Conservation (phyloP, 768 basidiomycete species). For the Termitomyces sp. region DNA sequence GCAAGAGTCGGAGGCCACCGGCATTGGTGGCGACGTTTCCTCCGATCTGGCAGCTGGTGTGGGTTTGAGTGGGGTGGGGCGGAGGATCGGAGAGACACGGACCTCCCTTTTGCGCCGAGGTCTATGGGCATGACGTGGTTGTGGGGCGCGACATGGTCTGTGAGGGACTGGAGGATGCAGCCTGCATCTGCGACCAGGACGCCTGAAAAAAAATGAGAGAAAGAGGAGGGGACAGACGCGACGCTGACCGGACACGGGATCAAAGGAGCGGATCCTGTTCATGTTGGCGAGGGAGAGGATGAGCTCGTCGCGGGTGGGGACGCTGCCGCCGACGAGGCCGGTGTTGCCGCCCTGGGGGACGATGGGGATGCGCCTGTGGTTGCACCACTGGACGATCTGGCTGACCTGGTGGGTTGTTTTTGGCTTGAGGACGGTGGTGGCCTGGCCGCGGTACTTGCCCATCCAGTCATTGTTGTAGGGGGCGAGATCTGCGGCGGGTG, state of each 20-base stretch:
- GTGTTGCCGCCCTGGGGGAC: slow-evolving; percentile 99
- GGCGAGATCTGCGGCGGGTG: slow-evolving; percentile 59
- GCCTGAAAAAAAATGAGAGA: no score
- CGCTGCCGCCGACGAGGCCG: slow-evolving; percentile 92
- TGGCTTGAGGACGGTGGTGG: slow-evolving; percentile 85
- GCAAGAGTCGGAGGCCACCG: slow-evolving; percentile 88
- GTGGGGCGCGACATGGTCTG: slow-evolving; percentile 79
- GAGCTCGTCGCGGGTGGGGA: slow-evolving; percentile 84
- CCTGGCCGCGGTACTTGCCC: slow-evolving; percentile 85
- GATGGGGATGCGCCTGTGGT: slow-evolving; percentile 73
- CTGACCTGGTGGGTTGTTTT: slow-evolving; percentile 85
- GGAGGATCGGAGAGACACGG: background rate
- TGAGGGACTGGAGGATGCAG: slow-evolving; percentile 84
- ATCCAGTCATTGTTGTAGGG: slow-evolving; percentile 93
- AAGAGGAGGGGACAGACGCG: no score
- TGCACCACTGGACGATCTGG: slow-evolving; percentile 84
- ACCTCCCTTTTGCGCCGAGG: slow-evolving; percentile 95
- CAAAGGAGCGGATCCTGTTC: slow-evolving; percentile 77
- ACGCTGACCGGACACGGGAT: no score
- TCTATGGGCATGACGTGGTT: slow-evolving; percentile 97
- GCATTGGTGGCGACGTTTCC: slow-evolving; percentile 98
- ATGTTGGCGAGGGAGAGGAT: slow-evolving; percentile 82
- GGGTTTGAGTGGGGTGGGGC: background rate
- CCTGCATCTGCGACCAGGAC: slow-evolving; percentile 92
- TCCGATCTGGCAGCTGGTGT: slow-evolving; percentile 86